Evolutionary conservation across 2,329 filamentous ascomycete species (phyloP), one percentile per base, ranked within the genome.

Genomic region (Rachicladosporium sp.): DNA sequence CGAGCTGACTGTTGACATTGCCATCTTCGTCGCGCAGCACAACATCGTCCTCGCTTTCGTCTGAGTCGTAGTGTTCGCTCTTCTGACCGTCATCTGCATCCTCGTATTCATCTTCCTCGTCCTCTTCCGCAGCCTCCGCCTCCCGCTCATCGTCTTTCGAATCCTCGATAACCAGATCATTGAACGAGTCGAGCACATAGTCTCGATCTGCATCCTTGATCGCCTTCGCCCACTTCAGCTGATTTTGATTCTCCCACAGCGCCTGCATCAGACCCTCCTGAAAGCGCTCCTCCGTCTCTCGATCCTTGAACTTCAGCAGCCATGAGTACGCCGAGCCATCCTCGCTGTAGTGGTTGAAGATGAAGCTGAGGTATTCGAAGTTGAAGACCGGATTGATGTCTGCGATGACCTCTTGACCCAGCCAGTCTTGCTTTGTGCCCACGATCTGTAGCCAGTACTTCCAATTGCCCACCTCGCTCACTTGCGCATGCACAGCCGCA

Each of bases 321-420:
- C 91, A 98, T 1, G 91, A 98, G 60, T 88, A 93, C 4, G 91
- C 89, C 2, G 82, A 83, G 2, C 88, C 86, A 60, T 95, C 85
- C 29, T 80, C 73, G 10, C 82, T 75, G 59, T 94, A 96, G 58
- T 95, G 87, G 55, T 98, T 98, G 73, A 98, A 98, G 55, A 98
- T 95, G 59, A 96, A 96, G 0, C 89, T 96, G n/a, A 94, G 71
- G 53, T 89, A 96, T 60, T 98, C 91, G 50, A 95, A 96, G 64
- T 96, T 96, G 69, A 96, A 98, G 12, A 98, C 88, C 0, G 91
- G 91, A 53, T 96, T 96, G 61, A 96, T 86, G 51, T 98, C 91
- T 5, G 85, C 81, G 23, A 87, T 70, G 23, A 98, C 77, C 2
- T 81, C 74, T 48, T 93, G 84, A 13, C 87, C 87, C 2, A 98